Evolutionary conservation across 139 green algal species (phyloP).

Genomic region (Chlamydomonas incerta): DNA sequence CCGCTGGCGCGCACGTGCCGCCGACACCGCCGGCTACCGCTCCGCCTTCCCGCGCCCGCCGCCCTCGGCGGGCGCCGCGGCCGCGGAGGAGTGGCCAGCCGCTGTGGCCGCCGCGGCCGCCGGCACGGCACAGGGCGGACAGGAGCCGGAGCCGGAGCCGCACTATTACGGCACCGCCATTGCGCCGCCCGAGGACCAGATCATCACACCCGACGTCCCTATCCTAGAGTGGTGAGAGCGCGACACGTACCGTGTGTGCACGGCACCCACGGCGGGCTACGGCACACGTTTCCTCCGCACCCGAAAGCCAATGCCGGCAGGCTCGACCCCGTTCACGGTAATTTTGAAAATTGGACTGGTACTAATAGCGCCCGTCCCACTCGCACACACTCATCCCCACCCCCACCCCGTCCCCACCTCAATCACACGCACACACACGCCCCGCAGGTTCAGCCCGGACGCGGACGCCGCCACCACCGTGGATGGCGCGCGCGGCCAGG

Average conservation of each 20-base stretch:
- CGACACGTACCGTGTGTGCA: too few species aligned
- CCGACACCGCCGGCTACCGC: neutral
- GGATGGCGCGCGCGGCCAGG: neutral
- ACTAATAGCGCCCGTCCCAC: too few species aligned
- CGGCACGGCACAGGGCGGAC: neutral
- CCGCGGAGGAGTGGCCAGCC: neutral
- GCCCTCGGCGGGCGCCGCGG: neutral
- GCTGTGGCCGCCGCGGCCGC: neutral
- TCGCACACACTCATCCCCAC: too few species aligned
- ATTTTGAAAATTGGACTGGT: neutral
- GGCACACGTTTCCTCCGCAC: neutral
- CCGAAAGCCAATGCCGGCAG: neutral
- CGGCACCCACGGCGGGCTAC: too few species aligned
- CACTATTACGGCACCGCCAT: neutral
- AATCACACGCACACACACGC: too few species aligned
- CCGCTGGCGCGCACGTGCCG: conserved; percentile 56
- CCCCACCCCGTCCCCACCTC: neutral
- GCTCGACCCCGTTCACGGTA: neutral
- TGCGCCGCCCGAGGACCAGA: neutral
- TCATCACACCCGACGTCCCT: conserved; percentile 7
- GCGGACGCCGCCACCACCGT: neutral
- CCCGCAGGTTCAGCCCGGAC: neutral
- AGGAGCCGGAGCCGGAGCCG: neutral
- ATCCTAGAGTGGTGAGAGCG: conserved; percentile 26
- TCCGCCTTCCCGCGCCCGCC: neutral